Conservation (phyloP, 345 rosid genomes). For the Camelina laxa region DNA sequence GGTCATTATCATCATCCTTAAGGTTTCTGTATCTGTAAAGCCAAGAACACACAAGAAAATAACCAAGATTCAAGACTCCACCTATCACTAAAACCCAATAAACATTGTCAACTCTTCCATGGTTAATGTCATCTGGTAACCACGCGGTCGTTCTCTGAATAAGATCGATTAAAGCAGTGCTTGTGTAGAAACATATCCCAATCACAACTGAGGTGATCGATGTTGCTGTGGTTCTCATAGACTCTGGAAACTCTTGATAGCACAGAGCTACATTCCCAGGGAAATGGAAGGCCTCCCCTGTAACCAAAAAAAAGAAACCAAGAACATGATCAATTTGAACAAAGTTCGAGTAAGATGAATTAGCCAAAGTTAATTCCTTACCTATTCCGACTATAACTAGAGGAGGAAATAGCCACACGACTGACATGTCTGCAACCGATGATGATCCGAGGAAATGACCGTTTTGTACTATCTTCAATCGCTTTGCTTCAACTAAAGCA, state of each 20-base stretch:
- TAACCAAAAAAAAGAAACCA: neutral
- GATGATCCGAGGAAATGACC: slow-evolving; percentile 26
- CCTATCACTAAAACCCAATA: slow-evolving; percentile 52
- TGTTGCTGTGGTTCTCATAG: slow-evolving; percentile 53
- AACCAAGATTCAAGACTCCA: slow-evolving; percentile 55
- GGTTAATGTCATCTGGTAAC: slow-evolving; percentile 58
- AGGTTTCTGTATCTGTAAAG: slow-evolving; percentile 43
- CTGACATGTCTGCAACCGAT: slow-evolving; percentile 51
- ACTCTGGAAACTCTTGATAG: slow-evolving; percentile 59
- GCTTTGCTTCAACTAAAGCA: slow-evolving; percentile 55
- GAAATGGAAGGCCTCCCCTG: slow-evolving; percentile 60
- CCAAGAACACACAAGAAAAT: slow-evolving; percentile 51
- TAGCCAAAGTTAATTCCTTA: neutral
- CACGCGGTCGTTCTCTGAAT: slow-evolving; percentile 50
- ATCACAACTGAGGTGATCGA: slow-evolving; percentile 53
- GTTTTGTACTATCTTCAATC: slow-evolving; percentile 45
- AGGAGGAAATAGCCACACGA: slow-evolving; percentile 62
- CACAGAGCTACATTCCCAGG: slow-evolving; percentile 63
- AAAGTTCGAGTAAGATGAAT: neutral
- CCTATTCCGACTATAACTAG: slow-evolving; percentile 54
- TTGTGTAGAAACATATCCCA: slow-evolving; percentile 54
- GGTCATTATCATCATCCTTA: slow-evolving; percentile 2
- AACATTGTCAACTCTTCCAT: slow-evolving; percentile 57
- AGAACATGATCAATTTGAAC: neutral
- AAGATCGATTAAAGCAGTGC: slow-evolving; percentile 52